Evolutionary conservation across 2,329 filamentous ascomycete genomes (phyloP).

Genomic region (Albifimbria verrucaria): DNA sequence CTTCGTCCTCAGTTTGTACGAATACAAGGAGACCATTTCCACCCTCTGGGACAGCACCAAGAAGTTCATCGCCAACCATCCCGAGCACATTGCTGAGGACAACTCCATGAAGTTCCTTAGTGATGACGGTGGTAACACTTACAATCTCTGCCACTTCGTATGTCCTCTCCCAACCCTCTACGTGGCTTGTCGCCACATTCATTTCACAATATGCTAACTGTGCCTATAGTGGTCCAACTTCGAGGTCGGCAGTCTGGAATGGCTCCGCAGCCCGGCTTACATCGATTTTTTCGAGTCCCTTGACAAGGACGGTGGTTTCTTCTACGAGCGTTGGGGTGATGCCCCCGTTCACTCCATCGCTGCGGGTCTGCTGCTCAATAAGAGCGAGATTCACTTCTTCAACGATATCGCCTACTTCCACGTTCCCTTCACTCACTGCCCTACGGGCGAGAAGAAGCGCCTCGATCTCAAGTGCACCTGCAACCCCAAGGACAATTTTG

Average conservation of each 20-base stretch:
- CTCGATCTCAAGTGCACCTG: slow-evolving; percentile 88
- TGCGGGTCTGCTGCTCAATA: slow-evolving; percentile 79
- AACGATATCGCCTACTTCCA: slow-evolving; percentile 99
- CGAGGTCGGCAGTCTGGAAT: slow-evolving; percentile 89
- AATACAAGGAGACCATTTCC: slow-evolving; percentile 94
- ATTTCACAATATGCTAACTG: background rate
- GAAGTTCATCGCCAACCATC: slow-evolving; percentile 88
- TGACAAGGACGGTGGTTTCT: slow-evolving; percentile 92
- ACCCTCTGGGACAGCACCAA: slow-evolving; percentile 94
- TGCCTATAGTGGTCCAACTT: slow-evolving; percentile 89
- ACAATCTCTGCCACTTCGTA: slow-evolving; percentile 98
- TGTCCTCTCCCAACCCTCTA: slow-evolving; percentile 30
- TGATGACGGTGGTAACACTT: slow-evolving; percentile 85
- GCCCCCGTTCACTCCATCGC: slow-evolving; percentile 98
- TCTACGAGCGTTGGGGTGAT: slow-evolving; percentile 98
- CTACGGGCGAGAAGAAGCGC: slow-evolving; percentile 80
- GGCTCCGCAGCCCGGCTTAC: slow-evolving; percentile 87
- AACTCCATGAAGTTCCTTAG: slow-evolving; percentile 92
- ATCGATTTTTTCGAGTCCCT: slow-evolving; percentile 86
- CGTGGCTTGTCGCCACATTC: background rate
- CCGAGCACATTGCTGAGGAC: slow-evolving; percentile 77
- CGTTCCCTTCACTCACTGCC: slow-evolving; percentile 96
- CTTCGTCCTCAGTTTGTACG: slow-evolving; percentile 91
- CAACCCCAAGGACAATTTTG: slow-evolving; percentile 95
- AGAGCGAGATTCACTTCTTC: slow-evolving; percentile 97